Base-by-base conservation (phyloP, 2,329 filamentous ascomycete genomes). In the Dactylellina sp. region DNA sequence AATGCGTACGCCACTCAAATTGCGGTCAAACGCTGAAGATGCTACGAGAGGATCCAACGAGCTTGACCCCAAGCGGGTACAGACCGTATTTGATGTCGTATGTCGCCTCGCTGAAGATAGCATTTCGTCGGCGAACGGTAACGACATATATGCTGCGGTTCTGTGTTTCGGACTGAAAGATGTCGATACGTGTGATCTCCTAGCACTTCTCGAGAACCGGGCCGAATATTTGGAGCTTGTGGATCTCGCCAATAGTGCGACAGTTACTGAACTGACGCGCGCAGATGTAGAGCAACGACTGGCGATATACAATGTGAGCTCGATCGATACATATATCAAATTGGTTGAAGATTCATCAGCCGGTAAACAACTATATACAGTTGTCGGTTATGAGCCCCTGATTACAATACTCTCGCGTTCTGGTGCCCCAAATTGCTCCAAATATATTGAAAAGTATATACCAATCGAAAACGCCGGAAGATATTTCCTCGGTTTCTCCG, bases 161-260 rank as follows among this genome's bases (percentile, higher is more conserved):
- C 40, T 46, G 6, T 46, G 40, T n/a, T 46, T 46, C 40, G 40
- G 40, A n/a, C 16, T 46, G 40, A n/a, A 46, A n/a, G 40, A 46
- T 46, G 40, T 46, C 40, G n/a, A 6, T 5, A 46, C 40, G 7
- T 46, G 40, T n/a, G 40, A 46, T 46, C 18, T n/a, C 12, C n/a
- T 46, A 46, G 40, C 40, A 7, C 40, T 46, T n/a, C 18, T 46
- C 6, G 40, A 46, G 5, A n/a, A 46, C 14, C 18, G 40, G 40
- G 40, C 40, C n/a, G n/a, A 46, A 46, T 46, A n/a, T 20, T n/a
- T 46, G 7, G 40, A 20, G 40, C 5, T 46, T 46, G 18, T n/a
- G 40, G 40, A 46, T n/a, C 12, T 20, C 40, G 40, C 32, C 6
- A 35, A 12, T 12, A 12, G 12, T 35, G 6, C 32, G 6, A 12